Percentiles rank a stretch among this genome's conserved stretches.
These are phyloP conservation scores for Lepidopterella palustris DNA, from an alignment of 495 filamentous ascomycete species.

Conservation along the genomic window DNA sequence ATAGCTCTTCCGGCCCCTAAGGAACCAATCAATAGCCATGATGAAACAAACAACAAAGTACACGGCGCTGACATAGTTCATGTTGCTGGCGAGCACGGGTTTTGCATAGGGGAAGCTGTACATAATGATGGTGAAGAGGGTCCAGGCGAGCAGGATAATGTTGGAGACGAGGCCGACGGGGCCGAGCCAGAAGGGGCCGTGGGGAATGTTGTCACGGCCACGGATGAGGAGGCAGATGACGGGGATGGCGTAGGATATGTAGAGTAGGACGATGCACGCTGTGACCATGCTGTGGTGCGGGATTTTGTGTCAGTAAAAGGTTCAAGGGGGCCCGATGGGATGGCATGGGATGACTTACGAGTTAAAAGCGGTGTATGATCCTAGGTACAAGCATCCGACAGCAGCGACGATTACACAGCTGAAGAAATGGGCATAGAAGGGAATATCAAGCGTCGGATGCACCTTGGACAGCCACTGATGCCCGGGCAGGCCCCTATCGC, in stretches of 20 bases:
- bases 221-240: conserved; percentile 26
- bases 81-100: conserved; percentile 26
- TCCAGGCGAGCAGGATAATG: conserved; percentile 30
- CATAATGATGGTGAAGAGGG: conserved; percentile 33
- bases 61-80: conserved; percentile 33
- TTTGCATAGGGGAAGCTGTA: conserved; percentile 32
- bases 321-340: not conserved
- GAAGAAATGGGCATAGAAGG: conserved; percentile 46
- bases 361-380: conserved; percentile 50
- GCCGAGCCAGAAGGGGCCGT: conserved; percentile 34
- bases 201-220: conserved; percentile 29
- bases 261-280: conserved; percentile 33
- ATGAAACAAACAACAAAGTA: conserved; percentile 28
- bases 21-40: conserved; percentile 27
- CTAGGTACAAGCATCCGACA: conserved; percentile 51
- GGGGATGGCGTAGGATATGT: conserved; percentile 32
- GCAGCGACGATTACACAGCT: conserved; percentile 46
- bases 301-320: not conserved
- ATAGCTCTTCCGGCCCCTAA: conserved; percentile 26
- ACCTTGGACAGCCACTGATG: conserved; percentile 44
- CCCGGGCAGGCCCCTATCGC: conserved; percentile 51
- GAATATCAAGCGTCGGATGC: conserved; percentile 47
- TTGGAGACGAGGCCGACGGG: conserved; percentile 29
- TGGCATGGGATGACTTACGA: conserved; percentile 35
- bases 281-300: conserved; percentile 26